phyloP scores from a whole-genome alignment of 345 rosid species.

The Aquilaria malaccensis region DNA sequence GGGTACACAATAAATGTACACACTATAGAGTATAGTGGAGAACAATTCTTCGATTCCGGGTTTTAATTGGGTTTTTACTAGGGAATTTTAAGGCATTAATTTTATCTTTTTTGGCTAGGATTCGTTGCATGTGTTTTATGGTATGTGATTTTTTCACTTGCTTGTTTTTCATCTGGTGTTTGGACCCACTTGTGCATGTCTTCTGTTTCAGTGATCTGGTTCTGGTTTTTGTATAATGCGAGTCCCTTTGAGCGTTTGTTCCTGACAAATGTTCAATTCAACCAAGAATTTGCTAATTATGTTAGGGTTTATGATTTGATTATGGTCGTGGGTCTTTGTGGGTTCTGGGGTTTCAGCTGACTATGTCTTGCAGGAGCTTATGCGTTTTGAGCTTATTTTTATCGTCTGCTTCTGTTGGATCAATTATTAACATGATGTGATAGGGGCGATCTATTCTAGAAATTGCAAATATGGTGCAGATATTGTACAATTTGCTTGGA shows the following conservation, averaged over 20 bases:
- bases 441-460: no score
- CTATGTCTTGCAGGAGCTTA: background rate
- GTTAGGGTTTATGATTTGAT: no score
- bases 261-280: background rate
- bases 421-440: background rate
- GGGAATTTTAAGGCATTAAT: background rate
- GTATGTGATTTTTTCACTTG: background rate
- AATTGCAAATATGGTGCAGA: no score
- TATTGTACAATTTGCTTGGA: background rate
- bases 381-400: background rate
- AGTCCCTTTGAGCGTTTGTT: background rate
- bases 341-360: conserved; percentile 1
- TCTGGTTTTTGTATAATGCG: background rate
- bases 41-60: background rate
- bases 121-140: background rate
- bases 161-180: background rate
- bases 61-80: background rate
- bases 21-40: background rate
- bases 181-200: background rate
- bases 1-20: background rate
- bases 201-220: background rate
- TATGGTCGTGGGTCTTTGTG: background rate
- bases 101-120: background rate
- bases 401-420: background rate
- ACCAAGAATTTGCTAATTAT: background rate